These are phyloP conservation scores for Aspergillus carbonarius DNA, from an alignment of 2,329 filamentous ascomycete genomes.

Conservation along the genomic window DNA sequence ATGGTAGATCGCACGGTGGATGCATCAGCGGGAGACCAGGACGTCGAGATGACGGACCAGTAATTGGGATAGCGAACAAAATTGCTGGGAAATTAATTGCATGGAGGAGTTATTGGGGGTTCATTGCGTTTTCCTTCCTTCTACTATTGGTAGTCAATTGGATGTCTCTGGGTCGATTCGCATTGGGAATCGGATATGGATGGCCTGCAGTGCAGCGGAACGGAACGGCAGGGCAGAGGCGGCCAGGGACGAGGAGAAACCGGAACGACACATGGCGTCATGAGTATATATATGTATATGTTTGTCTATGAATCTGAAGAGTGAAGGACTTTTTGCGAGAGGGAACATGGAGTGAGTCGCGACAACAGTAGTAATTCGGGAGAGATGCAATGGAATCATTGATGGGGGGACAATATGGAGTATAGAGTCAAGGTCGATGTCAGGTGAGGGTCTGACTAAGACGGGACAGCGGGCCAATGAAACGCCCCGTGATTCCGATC, in stretches of 20 bases:
- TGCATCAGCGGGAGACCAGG: conserved; percentile 37
- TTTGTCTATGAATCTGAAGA: neutral
- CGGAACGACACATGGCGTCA: neutral
- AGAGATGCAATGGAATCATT: neutral
- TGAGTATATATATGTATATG: neutral
- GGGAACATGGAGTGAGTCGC: neutral
- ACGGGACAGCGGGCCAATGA: conserved; percentile 38
- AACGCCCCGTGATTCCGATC: conserved; percentile 42
- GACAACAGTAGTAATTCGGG: neutral
- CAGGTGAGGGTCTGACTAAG: conserved; percentile 9
- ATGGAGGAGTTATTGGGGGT: conserved; percentile 9
- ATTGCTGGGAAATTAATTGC: neutral
- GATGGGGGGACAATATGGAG: neutral
- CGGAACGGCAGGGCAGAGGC: conserved; percentile 7
- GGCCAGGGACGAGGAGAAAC: conserved; percentile 1
- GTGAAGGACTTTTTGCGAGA: no score
- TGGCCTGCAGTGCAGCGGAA: conserved; percentile 1
- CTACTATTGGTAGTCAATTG: neutral
- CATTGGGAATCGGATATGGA: conserved; percentile 1
- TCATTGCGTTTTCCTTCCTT: neutral
- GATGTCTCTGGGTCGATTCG: neutral
- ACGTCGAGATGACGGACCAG: conserved; percentile 59
- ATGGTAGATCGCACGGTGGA: conserved; percentile 56
- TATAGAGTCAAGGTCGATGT: neutral
- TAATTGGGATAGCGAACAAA: conserved; percentile 1